Evolutionary conservation across 192 early-diverging fungal genomes (phyloP).

Genomic region (Entomortierella chlamydospora): DNA sequence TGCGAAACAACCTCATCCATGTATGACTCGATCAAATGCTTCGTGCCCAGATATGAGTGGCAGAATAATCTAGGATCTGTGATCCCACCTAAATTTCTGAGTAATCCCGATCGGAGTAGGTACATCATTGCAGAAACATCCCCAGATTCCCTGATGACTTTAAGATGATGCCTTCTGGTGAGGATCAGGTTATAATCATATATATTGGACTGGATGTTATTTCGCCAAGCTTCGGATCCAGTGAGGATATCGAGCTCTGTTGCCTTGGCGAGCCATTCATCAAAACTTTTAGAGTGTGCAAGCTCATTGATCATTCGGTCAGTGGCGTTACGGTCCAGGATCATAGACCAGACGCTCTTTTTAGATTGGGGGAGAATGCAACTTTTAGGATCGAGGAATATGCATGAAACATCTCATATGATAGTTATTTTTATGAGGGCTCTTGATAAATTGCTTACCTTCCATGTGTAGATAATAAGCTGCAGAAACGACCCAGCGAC

Average conservation of each 20-base stretch:
- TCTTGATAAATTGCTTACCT: constrained; percentile 22
- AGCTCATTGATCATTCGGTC: constrained; percentile 59
- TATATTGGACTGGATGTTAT: constrained; percentile 59
- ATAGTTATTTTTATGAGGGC: background rate
- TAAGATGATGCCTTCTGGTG: constrained; percentile 60
- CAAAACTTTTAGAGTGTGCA: constrained; percentile 58
- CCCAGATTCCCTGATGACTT: constrained; percentile 56
- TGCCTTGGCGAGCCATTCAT: constrained; percentile 65
- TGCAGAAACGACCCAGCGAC: constrained; percentile 31
- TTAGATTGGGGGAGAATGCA: background rate
- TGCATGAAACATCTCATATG: background rate
- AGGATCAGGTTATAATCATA: constrained; percentile 78
- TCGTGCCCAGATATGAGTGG: constrained; percentile 73
- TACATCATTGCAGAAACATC: constrained; percentile 73
- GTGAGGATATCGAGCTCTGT: constrained; percentile 60
- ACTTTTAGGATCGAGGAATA: background rate
- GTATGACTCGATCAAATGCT: constrained; percentile 82
- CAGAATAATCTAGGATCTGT: constrained; percentile 70
- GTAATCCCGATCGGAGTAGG: constrained; percentile 68
- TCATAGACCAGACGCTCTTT: constrained; percentile 47
- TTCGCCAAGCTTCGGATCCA: constrained; percentile 70
- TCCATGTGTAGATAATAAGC: constrained; percentile 48
- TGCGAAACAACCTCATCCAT: constrained; percentile 73
- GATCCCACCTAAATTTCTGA: constrained; percentile 82
- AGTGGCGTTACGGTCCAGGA: constrained; percentile 52